phyloP scores from a whole-genome alignment of 192 early-diverging fungal species.

The Gigaspora rosea region DNA sequence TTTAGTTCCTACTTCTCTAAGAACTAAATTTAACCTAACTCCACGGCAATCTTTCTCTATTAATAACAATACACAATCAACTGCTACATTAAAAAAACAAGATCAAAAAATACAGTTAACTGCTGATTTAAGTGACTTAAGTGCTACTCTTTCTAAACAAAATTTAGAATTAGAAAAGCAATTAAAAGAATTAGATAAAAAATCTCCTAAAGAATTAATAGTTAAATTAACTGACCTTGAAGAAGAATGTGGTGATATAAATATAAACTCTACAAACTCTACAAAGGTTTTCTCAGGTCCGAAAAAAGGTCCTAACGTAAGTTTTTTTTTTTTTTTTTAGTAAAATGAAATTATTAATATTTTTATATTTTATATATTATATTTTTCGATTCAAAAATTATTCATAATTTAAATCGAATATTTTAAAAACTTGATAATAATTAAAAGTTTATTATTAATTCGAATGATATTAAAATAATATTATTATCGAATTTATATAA shows the following conservation, averaged over 20 bases:
- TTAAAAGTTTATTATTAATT: no score
- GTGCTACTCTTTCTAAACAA: constrained; percentile 9
- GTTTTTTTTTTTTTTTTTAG: neutral
- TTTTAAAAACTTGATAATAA: no score
- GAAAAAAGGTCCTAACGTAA: neutral
- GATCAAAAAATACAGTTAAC: constrained; percentile 25
- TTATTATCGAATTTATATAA: no score
- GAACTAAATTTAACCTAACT: neutral
- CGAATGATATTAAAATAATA: no score
- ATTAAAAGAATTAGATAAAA: constrained; percentile 28
- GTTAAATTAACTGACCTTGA: constrained; percentile 22
- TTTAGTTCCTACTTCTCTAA: no score
- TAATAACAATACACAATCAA: neutral
- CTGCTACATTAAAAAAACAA: constrained; percentile 23
- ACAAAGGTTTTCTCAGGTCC: neutral
- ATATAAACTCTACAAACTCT: neutral
- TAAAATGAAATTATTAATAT: no score
- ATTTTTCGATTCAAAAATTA: neutral
- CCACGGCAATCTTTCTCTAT: neutral
- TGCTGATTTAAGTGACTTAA: constrained; percentile 25
- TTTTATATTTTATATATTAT: no score
- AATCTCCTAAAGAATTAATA: constrained; percentile 16
- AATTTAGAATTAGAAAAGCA: neutral
- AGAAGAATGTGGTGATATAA: neutral
- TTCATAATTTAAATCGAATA: neutral